These are phyloP conservation scores for Mycena metata DNA, from an alignment of 768 basidiomycete genomes.

Conservation along the genomic window DNA sequence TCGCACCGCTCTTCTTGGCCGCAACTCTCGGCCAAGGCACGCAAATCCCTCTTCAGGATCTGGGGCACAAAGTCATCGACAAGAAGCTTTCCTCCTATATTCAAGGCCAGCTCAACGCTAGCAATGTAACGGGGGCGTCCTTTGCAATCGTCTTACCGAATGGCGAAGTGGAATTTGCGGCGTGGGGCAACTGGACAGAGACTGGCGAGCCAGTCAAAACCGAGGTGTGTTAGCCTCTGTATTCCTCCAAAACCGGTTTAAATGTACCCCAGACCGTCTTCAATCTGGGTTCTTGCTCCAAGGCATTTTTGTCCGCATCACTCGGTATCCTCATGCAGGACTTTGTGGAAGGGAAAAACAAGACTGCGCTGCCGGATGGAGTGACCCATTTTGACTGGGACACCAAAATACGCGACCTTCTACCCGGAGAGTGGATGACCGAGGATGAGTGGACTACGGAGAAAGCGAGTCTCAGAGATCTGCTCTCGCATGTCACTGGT, in stretches of 20 bases:
- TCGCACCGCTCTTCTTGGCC: background rate
- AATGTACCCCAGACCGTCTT: constrained; percentile 51
- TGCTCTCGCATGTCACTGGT: constrained; percentile 54
- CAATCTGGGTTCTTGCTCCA: constrained; percentile 53
- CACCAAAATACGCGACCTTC: constrained; percentile 52
- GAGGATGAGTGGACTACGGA: constrained; percentile 56
- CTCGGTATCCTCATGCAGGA: constrained; percentile 59
- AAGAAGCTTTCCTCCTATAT: constrained; percentile 24
- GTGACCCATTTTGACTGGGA: constrained; percentile 51
- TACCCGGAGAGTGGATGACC: constrained; percentile 58
- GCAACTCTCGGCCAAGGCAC: constrained; percentile 9
- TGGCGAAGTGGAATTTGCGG: constrained; percentile 46
- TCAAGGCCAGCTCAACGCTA: background rate
- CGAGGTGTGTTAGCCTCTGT: constrained; percentile 47
- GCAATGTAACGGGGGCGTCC: constrained; percentile 49
- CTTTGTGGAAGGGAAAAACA: constrained; percentile 52
- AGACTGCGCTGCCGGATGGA: constrained; percentile 49
- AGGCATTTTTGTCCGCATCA: constrained; percentile 55
- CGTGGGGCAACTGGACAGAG: constrained; percentile 54
- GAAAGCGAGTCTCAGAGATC: constrained; percentile 53
- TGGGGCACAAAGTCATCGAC: constrained; percentile 10
- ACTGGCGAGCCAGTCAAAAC: constrained; percentile 47
- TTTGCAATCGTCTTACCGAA: constrained; percentile 44
- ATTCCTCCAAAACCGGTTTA: background rate
- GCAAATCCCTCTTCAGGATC: constrained; percentile 13